Base-by-base conservation (phyloP, 768 basidiomycete species). In the Pholiota conissans region DNA sequence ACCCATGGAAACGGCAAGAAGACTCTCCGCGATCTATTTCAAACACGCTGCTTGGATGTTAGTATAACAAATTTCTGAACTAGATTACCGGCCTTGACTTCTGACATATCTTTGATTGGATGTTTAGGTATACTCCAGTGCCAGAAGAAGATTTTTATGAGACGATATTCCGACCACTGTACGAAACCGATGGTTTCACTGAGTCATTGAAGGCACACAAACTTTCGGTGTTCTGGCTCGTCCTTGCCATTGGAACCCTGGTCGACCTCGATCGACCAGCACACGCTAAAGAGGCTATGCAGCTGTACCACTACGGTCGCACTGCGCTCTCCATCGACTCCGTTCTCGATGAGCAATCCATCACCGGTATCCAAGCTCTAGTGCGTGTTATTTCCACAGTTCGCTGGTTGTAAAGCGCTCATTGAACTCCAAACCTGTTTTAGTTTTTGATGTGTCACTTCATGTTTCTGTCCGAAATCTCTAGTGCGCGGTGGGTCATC, bases 1-100 rank as follows among this genome's bases (percentile, higher is more conserved):
- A 11, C 69, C 66, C 18, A 61, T 65, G 24, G 57, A 65, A 13
- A 58, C 63, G n/a, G 80, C 81, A 3, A 67, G 67, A 63, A 69
- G 64, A 34, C 71, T 84, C 35, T 74, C 76, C 52, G 74, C 80
- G 40, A 74, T 80, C 32, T 89, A 89, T 69, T 89, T 78, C 69
- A 79, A 79, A 63, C 83, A 88, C 67, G 86, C 84, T 50, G 85
- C 84, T 48, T 89, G 86, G 86, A 85, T 88, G 87, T 86, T 67
- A 61, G 86, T 76, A 55, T n/a, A n/a, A n/a, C n/a, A n/a, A 39
- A 5, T 39, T 51, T 57, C 26, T 29, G 28, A 13, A 6, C 30
- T 32, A 18, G 22, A 20, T 53, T 18, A 24, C 9, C 34, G 32
- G n/a, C 29, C 14, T 48, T 18, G 34, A 20, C n/a, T n/a, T 32